phyloP scores from a whole-genome alignment of 441 rosid genomes.

The Euphorbia celastroides region DNA sequence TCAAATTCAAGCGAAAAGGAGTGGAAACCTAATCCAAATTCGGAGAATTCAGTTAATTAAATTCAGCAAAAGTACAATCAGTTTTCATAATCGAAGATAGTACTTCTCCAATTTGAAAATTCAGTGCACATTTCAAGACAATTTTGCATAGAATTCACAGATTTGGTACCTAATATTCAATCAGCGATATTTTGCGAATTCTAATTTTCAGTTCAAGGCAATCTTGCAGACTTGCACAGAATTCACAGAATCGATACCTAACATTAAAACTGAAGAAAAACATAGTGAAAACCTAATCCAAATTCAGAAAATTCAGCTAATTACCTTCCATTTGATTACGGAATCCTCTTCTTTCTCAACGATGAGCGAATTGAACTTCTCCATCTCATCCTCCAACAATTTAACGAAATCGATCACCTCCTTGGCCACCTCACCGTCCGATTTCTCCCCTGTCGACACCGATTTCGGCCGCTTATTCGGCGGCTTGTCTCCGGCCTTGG shows the following conservation, averaged over 20 bases:
- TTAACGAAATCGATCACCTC: conserved; percentile 68
- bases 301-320: neutral
- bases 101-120: neutral
- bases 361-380: conserved; percentile 75
- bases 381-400: conserved; percentile 75
- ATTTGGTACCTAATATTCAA: neutral
- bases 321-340: conserved; percentile 63
- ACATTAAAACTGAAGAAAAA: neutral
- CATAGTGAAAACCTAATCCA: conserved; percentile 18
- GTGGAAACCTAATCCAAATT: conserved; percentile 16
- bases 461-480: conserved; percentile 17
- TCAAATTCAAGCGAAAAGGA: neutral
- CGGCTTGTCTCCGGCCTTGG: conserved; percentile 25
- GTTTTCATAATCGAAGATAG: neutral
- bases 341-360: conserved; percentile 92
- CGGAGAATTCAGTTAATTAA: too few relatives aligned
- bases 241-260: neutral
- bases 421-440: conserved; percentile 31
- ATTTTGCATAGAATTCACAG: neutral
- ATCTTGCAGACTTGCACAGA: neutral
- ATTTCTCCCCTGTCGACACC: neutral
- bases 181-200: too few relatives aligned
- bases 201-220: neutral
- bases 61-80: too few relatives aligned
- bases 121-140: neutral